Evolutionary conservation across 768 basidiomycete species (phyloP).

Genomic region (Russula emetica): DNA sequence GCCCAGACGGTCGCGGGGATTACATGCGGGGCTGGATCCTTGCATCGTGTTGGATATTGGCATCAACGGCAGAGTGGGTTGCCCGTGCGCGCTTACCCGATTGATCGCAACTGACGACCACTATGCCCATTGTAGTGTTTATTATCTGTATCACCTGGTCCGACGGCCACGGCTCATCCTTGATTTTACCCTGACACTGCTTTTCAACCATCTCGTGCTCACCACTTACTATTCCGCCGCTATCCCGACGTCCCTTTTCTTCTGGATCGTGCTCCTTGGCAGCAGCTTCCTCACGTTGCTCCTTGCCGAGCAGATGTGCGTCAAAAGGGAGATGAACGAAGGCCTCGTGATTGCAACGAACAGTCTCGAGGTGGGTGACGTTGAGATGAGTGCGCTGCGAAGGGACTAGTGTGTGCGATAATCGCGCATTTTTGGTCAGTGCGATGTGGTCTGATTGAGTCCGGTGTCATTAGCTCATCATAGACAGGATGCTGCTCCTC

Average conservation of each 20-base stretch:
- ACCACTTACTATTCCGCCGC: constrained; percentile 88
- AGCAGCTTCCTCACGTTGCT: constrained; percentile 74
- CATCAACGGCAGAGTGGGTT: constrained; percentile 82
- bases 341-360: constrained; percentile 56
- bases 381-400: constrained; percentile 51
- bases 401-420: constrained; percentile 39
- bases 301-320: constrained; percentile 86
- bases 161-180: constrained; percentile 91
- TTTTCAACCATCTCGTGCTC: constrained; percentile 88
- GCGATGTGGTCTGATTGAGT: background rate
- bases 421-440: constrained; percentile 18
- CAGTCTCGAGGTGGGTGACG: constrained; percentile 47
- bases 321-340: constrained; percentile 84
- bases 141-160: constrained; percentile 82
- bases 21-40: constrained; percentile 87
- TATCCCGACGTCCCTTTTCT: constrained; percentile 86
- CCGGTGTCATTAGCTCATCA: constrained; percentile 17
- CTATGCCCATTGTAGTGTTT: constrained; percentile 44
- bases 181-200: constrained; percentile 87
- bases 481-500: background rate
- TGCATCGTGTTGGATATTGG: constrained; percentile 78
- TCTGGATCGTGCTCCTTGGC: constrained; percentile 76
- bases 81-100: constrained; percentile 4
- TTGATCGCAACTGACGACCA: constrained; percentile 17
- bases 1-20: constrained; percentile 69